phyloP scores from a whole-genome alignment of 208 protist genomes.

The Novymonas esmeraldas region DNA sequence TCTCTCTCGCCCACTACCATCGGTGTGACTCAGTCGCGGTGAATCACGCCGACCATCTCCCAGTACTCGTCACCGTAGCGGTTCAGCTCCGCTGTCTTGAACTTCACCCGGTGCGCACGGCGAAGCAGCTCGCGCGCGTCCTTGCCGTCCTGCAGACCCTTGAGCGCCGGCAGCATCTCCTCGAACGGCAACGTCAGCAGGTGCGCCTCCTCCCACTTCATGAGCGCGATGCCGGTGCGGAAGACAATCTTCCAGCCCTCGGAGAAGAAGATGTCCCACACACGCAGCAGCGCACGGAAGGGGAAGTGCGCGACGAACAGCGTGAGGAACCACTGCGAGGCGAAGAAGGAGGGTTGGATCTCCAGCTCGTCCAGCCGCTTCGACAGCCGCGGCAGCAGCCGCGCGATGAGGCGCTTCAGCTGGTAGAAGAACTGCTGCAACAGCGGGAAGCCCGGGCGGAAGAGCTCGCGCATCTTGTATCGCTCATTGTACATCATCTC shows the following conservation, averaged over 20 bases:
- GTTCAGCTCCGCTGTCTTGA: slow-evolving; percentile 88
- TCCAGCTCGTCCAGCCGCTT: slow-evolving; percentile 71
- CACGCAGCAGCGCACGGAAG: slow-evolving; percentile 82
- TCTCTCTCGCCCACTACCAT: too few relatives aligned
- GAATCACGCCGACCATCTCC: slow-evolving; percentile 34
- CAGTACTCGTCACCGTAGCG: slow-evolving; percentile 84
- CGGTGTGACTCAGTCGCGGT: slow-evolving; percentile 20
- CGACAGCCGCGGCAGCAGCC: slow-evolving; percentile 77
- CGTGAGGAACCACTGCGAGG: slow-evolving; percentile 94
- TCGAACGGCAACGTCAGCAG: slow-evolving; percentile 80
- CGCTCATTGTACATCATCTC: slow-evolving; percentile 85
- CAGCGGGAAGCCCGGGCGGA: slow-evolving; percentile 87
- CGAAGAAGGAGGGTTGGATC: slow-evolving; percentile 88
- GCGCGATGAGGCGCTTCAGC: slow-evolving; percentile 76
- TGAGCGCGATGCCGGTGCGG: slow-evolving; percentile 81
- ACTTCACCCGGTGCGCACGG: slow-evolving; percentile 80
- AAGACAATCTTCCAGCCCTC: slow-evolving; percentile 96
- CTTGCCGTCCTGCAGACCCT: slow-evolving; percentile 87
- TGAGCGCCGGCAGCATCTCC: slow-evolving; percentile 77
- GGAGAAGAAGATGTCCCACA: slow-evolving; percentile 94
- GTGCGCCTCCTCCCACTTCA: slow-evolving; percentile 88
- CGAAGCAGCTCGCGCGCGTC: slow-evolving; percentile 73
- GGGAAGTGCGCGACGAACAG: slow-evolving; percentile 92
- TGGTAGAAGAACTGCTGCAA: slow-evolving; percentile 92
- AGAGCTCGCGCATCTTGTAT: slow-evolving; percentile 90